Evolutionary conservation across 176 grass and related monocot genomes (phyloP), one percentile per base, ranked within the genome.

Genomic region (Oryza australiensis): DNA sequence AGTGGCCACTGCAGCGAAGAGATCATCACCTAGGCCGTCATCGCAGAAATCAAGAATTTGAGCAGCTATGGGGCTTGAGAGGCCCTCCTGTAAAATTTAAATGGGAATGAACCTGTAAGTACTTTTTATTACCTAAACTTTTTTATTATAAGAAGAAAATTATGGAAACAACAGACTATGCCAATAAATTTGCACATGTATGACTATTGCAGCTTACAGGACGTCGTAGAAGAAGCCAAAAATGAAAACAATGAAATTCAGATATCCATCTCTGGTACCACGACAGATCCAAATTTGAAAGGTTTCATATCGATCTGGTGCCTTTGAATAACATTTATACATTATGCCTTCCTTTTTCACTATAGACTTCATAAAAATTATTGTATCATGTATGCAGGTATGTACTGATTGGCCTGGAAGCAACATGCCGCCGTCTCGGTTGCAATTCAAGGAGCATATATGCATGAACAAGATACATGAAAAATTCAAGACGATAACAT

Each of bases 11-110:
- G 78, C 64, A 12, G 84, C 42, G 73, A 91, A 91, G 32, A 91
- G 94, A 66, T 88, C 71, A 68, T 80, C 81, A 34, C 82, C 92
- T 26, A 84, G 80, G 23, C 86, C 84, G 5, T 93, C 84, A 41
- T 91, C 86, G 48, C 82, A 97, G 78, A 97, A 94, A 28, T 93
- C 91, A 41, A 97, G 78, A 78, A 97, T 85, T 69, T 91, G 94
- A 64, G 82, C 84, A 68, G 84, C 89, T 85, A 97, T 91, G 70
- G 91, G 88, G 78, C 89, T 97, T 75, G 94, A 97, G 79, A 97
- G 91, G 13, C 77, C 94, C 43, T 97, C 94, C 94, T 97, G 88
- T 68, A 86, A 80, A 66, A 73, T 89, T 80, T 40, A 72, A 22
- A 86, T 7, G 10, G 38, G 28, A 78, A 72, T 51, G 9, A 67